These are phyloP conservation scores for Scutellaria minor DNA, from an alignment of 257 asterid genomes.

Conservation along the genomic window DNA sequence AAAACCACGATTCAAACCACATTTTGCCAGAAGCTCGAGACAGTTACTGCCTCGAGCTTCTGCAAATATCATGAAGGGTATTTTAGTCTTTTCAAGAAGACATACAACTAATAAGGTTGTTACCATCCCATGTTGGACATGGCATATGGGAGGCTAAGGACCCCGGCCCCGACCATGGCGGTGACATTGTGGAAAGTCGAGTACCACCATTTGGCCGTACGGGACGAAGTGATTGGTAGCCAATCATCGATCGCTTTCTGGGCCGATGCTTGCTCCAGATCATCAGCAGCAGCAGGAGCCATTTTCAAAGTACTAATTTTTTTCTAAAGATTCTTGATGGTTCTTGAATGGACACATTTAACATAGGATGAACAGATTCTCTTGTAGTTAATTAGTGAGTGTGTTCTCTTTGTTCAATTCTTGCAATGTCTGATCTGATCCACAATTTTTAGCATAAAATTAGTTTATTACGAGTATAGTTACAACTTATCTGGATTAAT, in stretches of 20 bases:
- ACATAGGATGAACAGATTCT: not conserved
- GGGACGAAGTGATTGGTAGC: conserved; percentile 66
- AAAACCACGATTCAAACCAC: too few relatives aligned
- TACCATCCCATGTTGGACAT: conserved; percentile 75
- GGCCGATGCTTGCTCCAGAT: conserved; percentile 33
- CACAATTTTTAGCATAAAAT: too few relatives aligned
- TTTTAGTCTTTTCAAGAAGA: too few relatives aligned
- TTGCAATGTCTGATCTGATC: too few relatives aligned
- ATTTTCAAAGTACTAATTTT: too few relatives aligned
- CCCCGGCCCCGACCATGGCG: conserved; percentile 88
- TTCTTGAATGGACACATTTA: not conserved
- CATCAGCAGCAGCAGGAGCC: not conserved
- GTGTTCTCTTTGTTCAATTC: not conserved
- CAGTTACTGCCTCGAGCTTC: too few relatives aligned
- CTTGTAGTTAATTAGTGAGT: not conserved
- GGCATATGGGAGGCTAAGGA: conserved; percentile 73
- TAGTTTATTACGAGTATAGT: not conserved
- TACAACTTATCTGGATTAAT: not conserved
- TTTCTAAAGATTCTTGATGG: not conserved
- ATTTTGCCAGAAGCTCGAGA: too few relatives aligned
- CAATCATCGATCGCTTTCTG: conserved; percentile 57
- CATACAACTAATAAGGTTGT: not conserved
- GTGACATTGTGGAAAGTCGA: conserved; percentile 78
- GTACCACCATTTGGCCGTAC: conserved; percentile 78
- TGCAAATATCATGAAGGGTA: too few relatives aligned